Evolutionary conservation across 2,329 filamentous ascomycete genomes (phyloP), one percentile per base, ranked within the genome.

Genomic region (Verticillium tricorpus): DNA sequence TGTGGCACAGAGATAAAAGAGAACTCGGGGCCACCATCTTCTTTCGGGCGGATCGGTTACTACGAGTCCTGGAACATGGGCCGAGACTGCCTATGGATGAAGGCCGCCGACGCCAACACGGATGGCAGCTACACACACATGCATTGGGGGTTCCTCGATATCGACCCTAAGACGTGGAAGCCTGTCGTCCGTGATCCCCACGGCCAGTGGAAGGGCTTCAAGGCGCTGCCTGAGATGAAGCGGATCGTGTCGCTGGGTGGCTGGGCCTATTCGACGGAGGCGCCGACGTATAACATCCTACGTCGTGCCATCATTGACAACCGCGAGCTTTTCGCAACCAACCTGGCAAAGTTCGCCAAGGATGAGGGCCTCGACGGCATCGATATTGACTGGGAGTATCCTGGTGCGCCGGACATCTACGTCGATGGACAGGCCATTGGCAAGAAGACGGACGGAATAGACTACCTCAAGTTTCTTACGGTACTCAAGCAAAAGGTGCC

Each of bases 351-450:
- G 8, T 35, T 35, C 32, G 12, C 39, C 31, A 56, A 57, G 6
- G 19, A 31, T 12, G 28, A 62, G 28, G 39, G 50, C n/a, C 54
- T 60, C 11, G 55, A 60, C 35, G 61, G 61, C 7, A 25, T 81
- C 11, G 78, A 81, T 55, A 67, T 80, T 52, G 78, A 81, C 65
- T 83, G 80, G 80, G 79, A 80, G 60, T 81, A 81, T 60, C 75
- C 75, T 0, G 72, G 70, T 0, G 66, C 65, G 1, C 63, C 66
- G 0, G 70, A 71, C 19, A 63, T 76, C 5, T 68, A 69, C 0
- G 25, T 25, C 25, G 25, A 25, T 25, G 69, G 61, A 1, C 37
- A 54, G 12, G 64, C 66, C 25, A 58, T 62, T n/a, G 62, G 66
- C 1, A 32, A 64, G 1, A 34, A 59, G 1, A 3, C 40, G 28